phyloP scores from a whole-genome alignment of 768 basidiomycete species.

The Rubroboletus satanas region DNA sequence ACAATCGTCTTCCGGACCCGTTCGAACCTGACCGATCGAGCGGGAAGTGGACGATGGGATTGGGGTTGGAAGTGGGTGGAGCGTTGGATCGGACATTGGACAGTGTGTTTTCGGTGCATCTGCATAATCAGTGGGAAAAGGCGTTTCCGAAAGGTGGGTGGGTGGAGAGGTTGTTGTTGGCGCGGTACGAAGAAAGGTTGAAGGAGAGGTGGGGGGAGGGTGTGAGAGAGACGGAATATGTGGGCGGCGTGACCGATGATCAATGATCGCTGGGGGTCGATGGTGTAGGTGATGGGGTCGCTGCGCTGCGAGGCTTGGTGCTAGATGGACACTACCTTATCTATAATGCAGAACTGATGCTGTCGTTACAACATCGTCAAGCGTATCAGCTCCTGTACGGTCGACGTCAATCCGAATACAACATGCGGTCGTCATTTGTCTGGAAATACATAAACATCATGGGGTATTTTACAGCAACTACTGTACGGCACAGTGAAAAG shows the following conservation, averaged over 20 bases:
- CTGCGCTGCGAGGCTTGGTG: not conserved
- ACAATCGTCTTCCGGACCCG: constrained; percentile 92
- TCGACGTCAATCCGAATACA: too few relatives aligned
- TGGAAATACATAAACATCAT: too few relatives aligned
- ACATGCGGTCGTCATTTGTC: too few relatives aligned
- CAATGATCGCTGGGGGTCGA: too few relatives aligned
- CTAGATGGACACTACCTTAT: not conserved
- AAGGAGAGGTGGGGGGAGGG: not conserved
- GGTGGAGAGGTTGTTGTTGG: constrained; percentile 77
- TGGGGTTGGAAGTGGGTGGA: constrained; percentile 58
- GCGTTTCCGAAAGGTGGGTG: constrained; percentile 78
- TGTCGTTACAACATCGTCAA: too few relatives aligned
- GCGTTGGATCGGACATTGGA: constrained; percentile 56
- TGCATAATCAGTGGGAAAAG: constrained; percentile 97
- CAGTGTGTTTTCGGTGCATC: constrained; percentile 82
- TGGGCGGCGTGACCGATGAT: not conserved
- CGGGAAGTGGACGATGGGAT: constrained; percentile 66
- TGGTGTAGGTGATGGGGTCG: not conserved
- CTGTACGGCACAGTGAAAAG: not conserved
- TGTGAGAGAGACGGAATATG: not conserved
- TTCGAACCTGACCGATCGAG: constrained; percentile 56
- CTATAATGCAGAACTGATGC: not conserved
- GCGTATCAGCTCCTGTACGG: too few relatives aligned
- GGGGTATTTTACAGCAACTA: not conserved
- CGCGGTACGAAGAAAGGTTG: constrained; percentile 48